Conservation (phyloP, 495 filamentous ascomycete genomes). For the Symbiotaphrina buchneri region DNA sequence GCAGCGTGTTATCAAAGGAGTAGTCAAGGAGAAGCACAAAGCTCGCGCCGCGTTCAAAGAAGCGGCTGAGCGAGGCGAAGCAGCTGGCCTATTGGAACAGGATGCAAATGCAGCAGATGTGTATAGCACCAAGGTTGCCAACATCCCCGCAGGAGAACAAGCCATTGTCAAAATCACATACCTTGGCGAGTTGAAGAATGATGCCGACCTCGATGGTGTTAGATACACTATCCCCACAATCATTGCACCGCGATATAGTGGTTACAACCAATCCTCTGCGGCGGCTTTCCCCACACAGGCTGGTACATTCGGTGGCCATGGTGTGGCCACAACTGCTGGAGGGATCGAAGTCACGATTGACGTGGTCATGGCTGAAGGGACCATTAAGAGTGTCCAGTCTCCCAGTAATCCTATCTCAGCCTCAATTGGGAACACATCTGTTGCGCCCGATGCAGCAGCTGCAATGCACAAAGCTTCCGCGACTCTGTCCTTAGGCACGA, state of each 20-base stretch:
- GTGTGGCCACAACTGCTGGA: conserved; percentile 7
- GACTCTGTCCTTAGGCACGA: conserved; percentile 24
- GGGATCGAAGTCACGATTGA: conserved; percentile 38
- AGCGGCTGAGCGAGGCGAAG: conserved; percentile 29
- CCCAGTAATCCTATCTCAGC: conserved; percentile 47
- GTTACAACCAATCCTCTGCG: conserved; percentile 16
- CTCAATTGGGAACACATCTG: conserved; percentile 31
- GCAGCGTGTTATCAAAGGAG: conserved; percentile 23
- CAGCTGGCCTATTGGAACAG: conserved; percentile 39
- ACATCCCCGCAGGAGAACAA: conserved; percentile 27
- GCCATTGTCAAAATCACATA: conserved; percentile 37
- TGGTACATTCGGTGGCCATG: not conserved
- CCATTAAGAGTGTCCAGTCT: conserved; percentile 34
- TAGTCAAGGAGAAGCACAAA: conserved; percentile 36
- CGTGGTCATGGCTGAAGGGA: conserved; percentile 27
- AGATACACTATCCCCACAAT: conserved; percentile 39
- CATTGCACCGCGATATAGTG: conserved; percentile 44
- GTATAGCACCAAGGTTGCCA: conserved; percentile 40
- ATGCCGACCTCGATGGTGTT: conserved; percentile 34
- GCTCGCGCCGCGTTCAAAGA: conserved; percentile 28
- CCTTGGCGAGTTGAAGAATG: conserved; percentile 43
- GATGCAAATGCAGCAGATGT: conserved; percentile 31
- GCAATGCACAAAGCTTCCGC: conserved; percentile 34
- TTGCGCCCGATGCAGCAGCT: conserved; percentile 17
- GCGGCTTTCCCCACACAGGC: conserved; percentile 7